Percentiles rank a stretch among this genome's conserved stretches.
Evolutionary conservation across 2,329 filamentous ascomycete species (phyloP).

Genomic region (Sporothrix euskadiensis): DNA sequence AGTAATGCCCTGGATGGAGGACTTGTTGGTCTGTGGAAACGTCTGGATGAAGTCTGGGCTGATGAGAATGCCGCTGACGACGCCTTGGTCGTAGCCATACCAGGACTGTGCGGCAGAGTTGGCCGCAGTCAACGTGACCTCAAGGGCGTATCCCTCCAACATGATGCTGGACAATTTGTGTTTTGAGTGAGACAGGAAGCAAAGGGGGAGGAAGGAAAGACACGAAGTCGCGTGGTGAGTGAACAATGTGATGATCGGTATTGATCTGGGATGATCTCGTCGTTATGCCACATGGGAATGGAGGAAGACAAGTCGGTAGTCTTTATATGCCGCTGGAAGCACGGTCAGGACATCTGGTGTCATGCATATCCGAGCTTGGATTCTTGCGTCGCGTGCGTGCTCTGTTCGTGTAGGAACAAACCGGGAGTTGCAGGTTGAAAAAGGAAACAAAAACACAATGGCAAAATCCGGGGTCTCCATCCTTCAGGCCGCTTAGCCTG

Average conservation of each 20-base stretch:
- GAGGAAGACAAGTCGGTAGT: neutral
- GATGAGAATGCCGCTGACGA: conserved; percentile 21
- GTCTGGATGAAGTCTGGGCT: conserved; percentile 15
- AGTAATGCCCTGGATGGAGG: conserved; percentile 2
- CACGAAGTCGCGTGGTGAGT: neutral
- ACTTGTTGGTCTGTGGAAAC: conserved; percentile 4
- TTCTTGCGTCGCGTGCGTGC: neutral
- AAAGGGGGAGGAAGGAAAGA: neutral
- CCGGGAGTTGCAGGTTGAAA: neutral
- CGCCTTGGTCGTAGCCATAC: conserved; percentile 19
- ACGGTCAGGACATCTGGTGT: neutral
- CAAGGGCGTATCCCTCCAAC: conserved; percentile 20
- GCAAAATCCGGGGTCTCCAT: conserved; percentile 13
- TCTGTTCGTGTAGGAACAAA: neutral
- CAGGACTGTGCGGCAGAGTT: conserved; percentile 15
- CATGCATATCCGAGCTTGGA: neutral
- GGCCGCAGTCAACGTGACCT: conserved; percentile 14
- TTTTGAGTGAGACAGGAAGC: neutral
- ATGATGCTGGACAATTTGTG: neutral
- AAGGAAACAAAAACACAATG: neutral
- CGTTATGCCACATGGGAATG: neutral
- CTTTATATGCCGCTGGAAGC: neutral
- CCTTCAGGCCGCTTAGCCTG: neutral
- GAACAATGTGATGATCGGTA: neutral
- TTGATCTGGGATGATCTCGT: neutral